phyloP scores from a whole-genome alignment of 805 yeast species.

The Metschnikowia amazonensis region DNA sequence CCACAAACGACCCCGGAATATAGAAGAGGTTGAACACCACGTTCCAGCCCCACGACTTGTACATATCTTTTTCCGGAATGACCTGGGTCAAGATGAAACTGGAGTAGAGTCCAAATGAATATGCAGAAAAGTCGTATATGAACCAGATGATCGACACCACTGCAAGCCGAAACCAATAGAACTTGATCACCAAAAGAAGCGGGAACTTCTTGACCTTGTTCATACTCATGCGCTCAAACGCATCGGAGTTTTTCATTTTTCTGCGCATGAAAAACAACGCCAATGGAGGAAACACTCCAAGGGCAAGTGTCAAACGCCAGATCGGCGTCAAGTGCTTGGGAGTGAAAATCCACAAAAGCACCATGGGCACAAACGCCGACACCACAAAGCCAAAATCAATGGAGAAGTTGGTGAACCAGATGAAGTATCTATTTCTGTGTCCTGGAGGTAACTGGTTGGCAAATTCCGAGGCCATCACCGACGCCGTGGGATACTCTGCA shows the following conservation, averaged over 20 bases:
- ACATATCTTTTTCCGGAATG: constrained; percentile 58
- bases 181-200: constrained; percentile 63
- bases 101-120: constrained; percentile 84
- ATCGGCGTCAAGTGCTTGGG: constrained; percentile 68
- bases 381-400: constrained; percentile 85
- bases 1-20: constrained; percentile 84
- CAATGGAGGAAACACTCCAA: constrained; percentile 87
- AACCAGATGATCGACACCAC: constrained; percentile 83
- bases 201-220: constrained; percentile 58
- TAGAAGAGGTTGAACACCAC: constrained; percentile 84
- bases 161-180: constrained; percentile 76
- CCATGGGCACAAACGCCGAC: constrained; percentile 81
- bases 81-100: constrained; percentile 59
- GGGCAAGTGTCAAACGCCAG: constrained; percentile 88
- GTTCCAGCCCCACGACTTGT: constrained; percentile 87
- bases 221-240: constrained; percentile 68
- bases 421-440: constrained; percentile 81
- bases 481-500: constrained; percentile 91
- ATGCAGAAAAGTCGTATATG: constrained; percentile 81
- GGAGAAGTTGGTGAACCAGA: constrained; percentile 84
- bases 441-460: constrained; percentile 76
- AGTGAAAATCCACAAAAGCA: constrained; percentile 77
- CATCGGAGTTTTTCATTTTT: constrained; percentile 68
- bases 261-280: constrained; percentile 73
- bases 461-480: constrained; percentile 92